Evolutionary conservation across 495 filamentous ascomycete species (phyloP).

Genomic region (Aspergillus taichungensis): DNA sequence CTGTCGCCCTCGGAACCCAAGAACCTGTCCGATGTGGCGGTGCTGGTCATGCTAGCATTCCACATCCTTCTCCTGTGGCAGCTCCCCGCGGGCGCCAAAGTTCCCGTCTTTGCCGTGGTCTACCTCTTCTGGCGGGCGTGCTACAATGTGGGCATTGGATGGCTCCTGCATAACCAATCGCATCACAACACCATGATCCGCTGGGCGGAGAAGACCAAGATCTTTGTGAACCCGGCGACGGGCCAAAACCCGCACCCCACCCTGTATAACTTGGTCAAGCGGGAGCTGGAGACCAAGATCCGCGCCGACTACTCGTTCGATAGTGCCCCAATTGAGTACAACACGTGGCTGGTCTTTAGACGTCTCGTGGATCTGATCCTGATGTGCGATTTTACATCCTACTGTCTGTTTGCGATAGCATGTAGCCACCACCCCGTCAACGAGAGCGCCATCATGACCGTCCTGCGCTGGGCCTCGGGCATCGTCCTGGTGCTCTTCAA

Average conservation of each 20-base stretch:
- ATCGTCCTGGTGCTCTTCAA: slow-evolving; percentile 84
- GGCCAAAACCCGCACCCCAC: slow-evolving; percentile 73
- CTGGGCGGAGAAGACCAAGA: slow-evolving; percentile 76
- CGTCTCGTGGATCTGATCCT: slow-evolving; percentile 91
- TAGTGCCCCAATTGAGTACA: slow-evolving; percentile 90
- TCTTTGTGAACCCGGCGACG: slow-evolving; percentile 76
- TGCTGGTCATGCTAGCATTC: slow-evolving; percentile 68
- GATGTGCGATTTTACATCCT: slow-evolving; percentile 97
- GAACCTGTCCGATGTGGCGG: slow-evolving; percentile 75
- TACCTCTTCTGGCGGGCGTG: slow-evolving; percentile 88
- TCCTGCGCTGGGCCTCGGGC: slow-evolving; percentile 73
- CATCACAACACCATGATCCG: slow-evolving; percentile 74
- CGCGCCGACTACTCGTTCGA: slow-evolving; percentile 90
- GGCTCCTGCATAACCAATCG: slow-evolving; percentile 81
- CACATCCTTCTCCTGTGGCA: slow-evolving; percentile 64
- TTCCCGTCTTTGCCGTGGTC: slow-evolving; percentile 66
- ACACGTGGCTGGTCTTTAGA: slow-evolving; percentile 95
- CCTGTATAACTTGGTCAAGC: slow-evolving; percentile 74
- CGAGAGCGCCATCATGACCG: slow-evolving; percentile 60
- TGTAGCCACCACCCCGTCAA: slow-evolving; percentile 65
- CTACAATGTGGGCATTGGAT: slow-evolving; percentile 93
- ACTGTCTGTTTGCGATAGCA: slow-evolving; percentile 89
- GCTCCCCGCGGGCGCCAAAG: slow-evolving; percentile 56
- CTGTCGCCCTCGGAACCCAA: slow-evolving; percentile 93
- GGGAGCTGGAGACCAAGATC: slow-evolving; percentile 89